Conservation (phyloP, 2,329 filamentous ascomycete genomes). For the Pyrenophora seminiperda region DNA sequence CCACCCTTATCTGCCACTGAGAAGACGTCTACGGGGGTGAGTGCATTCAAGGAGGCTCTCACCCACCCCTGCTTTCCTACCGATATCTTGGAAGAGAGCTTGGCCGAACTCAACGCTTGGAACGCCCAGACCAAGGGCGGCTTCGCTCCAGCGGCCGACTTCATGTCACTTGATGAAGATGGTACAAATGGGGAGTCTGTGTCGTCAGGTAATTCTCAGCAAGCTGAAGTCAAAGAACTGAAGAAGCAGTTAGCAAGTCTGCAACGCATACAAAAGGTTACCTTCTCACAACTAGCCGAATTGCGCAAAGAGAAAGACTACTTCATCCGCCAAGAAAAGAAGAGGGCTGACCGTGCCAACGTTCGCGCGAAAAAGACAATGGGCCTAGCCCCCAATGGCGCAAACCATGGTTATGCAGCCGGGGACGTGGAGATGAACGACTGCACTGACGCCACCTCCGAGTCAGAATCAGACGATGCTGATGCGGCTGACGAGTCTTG, state of each 20-base stretch:
- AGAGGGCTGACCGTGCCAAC: conserved; percentile 31
- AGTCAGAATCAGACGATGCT: conserved; percentile 25
- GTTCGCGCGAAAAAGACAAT: conserved; percentile 27
- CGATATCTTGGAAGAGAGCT: conserved; percentile 46
- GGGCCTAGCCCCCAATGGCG: conserved; percentile 26
- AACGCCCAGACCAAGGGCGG: conserved; percentile 23
- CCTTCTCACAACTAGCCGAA: conserved; percentile 53
- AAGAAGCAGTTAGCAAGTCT: conserved; percentile 51
- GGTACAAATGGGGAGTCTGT: conserved; percentile 2
- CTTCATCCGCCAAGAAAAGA: conserved; percentile 40
- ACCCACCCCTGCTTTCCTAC: conserved; percentile 52
- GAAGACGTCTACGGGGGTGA: conserved; percentile 19
- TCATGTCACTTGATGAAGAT: conserved; percentile 28
- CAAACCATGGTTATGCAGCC: conserved; percentile 7
- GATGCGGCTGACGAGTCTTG: conserved; percentile 18
- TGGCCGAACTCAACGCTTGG: conserved; percentile 45
- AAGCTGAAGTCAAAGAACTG: conserved; percentile 43
- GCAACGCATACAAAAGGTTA: conserved; percentile 53
- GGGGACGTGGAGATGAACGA: conserved; percentile 42
- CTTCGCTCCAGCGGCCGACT: conserved; percentile 40
- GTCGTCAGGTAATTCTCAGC: conserved; percentile 10
- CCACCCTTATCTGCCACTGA: conserved; percentile 41
- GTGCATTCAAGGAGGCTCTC: conserved; percentile 49
- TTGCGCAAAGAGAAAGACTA: conserved; percentile 50
- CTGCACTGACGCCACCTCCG: conserved; percentile 22